A percentile compares a stretch with the other conserved stretches of the same genome.
Conservation (phyloP, 495 filamentous ascomycete species). For the Neurospora pannonica region DNA sequence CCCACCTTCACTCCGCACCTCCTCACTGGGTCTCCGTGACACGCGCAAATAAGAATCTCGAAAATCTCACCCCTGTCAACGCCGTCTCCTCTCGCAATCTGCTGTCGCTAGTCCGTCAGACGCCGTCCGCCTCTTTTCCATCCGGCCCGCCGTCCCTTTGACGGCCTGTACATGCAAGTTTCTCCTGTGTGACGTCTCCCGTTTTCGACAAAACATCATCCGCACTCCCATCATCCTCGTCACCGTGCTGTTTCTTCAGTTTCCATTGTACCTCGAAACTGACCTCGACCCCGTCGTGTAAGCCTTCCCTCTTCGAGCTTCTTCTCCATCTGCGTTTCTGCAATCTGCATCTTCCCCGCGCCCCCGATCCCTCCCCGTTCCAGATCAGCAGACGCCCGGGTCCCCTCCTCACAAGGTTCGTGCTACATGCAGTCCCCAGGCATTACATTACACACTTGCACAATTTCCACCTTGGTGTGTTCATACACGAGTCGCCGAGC, state of each 20-base stretch:
- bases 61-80: constrained; percentile 11
- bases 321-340: neutral
- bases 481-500: neutral
- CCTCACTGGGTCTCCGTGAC: constrained; percentile 7
- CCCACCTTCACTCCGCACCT: constrained; percentile 9
- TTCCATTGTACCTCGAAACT: neutral
- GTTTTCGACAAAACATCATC: neutral
- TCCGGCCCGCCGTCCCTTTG: neutral
- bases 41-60: constrained; percentile 13
- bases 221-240: neutral
- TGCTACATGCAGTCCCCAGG: neutral
- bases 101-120: constrained; percentile 2
- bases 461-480: neutral
- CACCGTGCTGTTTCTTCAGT: neutral
- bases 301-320: neutral
- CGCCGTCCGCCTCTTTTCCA: constrained; percentile 2
- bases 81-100: constrained; percentile 7
- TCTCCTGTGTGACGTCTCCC: neutral
- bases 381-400: neutral
- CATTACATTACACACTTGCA: neutral
- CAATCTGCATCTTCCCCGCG: neutral
- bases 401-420: neutral
- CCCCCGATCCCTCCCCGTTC: neutral
- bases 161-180: neutral
- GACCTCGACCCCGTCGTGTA: neutral